phyloP scores from a whole-genome alignment of 129 eudicot genomes.

The Dittrichia graveolens region DNA sequence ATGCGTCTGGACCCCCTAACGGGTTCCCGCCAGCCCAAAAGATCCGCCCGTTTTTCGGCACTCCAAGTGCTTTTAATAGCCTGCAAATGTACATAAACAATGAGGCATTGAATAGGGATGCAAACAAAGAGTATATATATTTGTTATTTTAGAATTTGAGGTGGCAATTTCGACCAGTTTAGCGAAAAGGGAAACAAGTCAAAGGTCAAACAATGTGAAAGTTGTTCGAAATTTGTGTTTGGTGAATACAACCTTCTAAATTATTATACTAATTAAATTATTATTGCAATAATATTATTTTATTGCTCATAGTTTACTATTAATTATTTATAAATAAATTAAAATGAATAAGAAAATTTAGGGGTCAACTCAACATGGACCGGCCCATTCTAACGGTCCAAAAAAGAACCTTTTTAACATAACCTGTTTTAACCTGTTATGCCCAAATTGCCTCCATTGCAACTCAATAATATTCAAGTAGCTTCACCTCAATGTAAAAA shows the following conservation, averaged over 20 bases:
- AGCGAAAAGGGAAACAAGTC: too few relatives aligned
- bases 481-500: not conserved
- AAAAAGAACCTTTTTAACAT: too few relatives aligned
- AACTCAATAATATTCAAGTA: not conserved
- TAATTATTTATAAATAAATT: not conserved
- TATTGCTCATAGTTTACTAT: too few relatives aligned
- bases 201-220: too few relatives aligned
- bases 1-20: conserved; percentile 70
- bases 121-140: not conserved
- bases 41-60: conserved; percentile 67
- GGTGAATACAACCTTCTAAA: not conserved
- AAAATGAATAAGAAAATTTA: not conserved
- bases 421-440: too few relatives aligned
- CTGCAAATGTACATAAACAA: conserved; percentile 34
- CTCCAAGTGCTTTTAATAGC: conserved; percentile 91
- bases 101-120: conserved; percentile 2
- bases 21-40: conserved; percentile 97
- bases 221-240: not conserved
- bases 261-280: not conserved
- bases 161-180: too few relatives aligned
- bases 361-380: conserved; percentile 4
- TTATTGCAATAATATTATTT: too few relatives aligned
- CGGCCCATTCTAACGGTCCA: too few relatives aligned
- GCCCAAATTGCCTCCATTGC: not conserved
- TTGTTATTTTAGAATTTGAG: too few relatives aligned